Conservation (phyloP, 2,329 filamentous ascomycete species). For the Colletotrichum tabaci region DNA sequence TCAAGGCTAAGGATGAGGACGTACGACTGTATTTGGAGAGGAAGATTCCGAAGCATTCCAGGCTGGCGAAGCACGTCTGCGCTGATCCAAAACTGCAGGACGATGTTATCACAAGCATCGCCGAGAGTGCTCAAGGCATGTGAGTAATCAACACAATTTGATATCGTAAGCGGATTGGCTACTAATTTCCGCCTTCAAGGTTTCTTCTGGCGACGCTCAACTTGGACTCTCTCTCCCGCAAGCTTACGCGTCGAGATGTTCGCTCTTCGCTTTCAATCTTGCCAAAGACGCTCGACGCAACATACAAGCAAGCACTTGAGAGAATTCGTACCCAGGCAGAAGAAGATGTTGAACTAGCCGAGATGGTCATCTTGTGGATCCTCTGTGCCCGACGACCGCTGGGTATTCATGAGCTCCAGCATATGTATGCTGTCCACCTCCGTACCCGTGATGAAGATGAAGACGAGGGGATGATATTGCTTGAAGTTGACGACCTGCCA, state of each 20-base stretch:
- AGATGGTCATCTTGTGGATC: slow-evolving; percentile 12
- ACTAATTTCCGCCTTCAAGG: background rate
- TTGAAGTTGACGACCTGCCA: slow-evolving; percentile 16
- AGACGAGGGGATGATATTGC: background rate
- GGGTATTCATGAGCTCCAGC: slow-evolving; percentile 1
- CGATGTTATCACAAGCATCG: background rate
- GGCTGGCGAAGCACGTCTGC: slow-evolving; percentile 11
- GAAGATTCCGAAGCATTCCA: background rate
- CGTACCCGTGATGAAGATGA: slow-evolving; percentile 5
- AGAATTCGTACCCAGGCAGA: slow-evolving; percentile 13
- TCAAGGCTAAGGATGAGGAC: background rate
- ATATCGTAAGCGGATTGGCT: background rate
- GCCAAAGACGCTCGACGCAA: slow-evolving; percentile 22
- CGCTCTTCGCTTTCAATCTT: slow-evolving; percentile 11
- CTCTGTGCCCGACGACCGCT: slow-evolving; percentile 14
- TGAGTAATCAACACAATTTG: background rate
- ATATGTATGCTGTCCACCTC: slow-evolving; percentile 16
- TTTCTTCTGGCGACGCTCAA: slow-evolving; percentile 19
- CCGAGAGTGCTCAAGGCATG: background rate
- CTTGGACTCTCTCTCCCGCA: slow-evolving; percentile 12
- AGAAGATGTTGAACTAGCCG: slow-evolving; percentile 20
- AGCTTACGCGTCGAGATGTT: slow-evolving; percentile 12
- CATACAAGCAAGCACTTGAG: slow-evolving; percentile 17
- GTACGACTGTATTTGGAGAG: background rate
- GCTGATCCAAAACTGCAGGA: background rate